Conservation (phyloP, 1,284 basidiomycete species). For the Acaromyces ingoldii region DNA sequence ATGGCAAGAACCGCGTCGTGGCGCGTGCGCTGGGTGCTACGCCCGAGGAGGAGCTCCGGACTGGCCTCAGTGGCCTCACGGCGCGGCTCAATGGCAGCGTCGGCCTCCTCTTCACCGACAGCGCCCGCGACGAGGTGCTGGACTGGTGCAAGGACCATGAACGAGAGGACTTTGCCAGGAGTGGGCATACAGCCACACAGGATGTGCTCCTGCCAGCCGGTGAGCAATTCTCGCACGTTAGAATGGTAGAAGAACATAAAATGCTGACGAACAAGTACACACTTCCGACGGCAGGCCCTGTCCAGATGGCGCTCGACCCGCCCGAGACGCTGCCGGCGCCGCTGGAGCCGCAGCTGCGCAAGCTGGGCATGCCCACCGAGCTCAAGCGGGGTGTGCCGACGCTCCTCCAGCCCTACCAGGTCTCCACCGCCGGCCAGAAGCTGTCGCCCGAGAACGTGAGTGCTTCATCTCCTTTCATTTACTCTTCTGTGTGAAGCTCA, state of each 20-base stretch:
- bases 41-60: conserved; percentile 76
- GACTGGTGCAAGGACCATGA: conserved; percentile 92
- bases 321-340: conserved; percentile 81
- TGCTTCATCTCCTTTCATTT: not conserved
- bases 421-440: conserved; percentile 77
- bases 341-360: conserved; percentile 90
- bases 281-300: conserved; percentile 17
- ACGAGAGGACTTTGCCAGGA: conserved; percentile 84
- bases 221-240: not conserved
- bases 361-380: conserved; percentile 78
- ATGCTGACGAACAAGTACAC: not conserved
- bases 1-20: conserved; percentile 88
- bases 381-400: conserved; percentile 85
- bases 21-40: conserved; percentile 89
- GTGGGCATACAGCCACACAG: conserved; percentile 72
- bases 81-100: conserved; percentile 88
- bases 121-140: conserved; percentile 76
- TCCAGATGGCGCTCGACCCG: conserved; percentile 35
- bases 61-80: conserved; percentile 73
- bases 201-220: conserved; percentile 70
- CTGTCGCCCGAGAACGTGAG: conserved; percentile 62
- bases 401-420: conserved; percentile 65
- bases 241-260: too few species aligned
- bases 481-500: not conserved
- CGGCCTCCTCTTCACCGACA: conserved; percentile 85